Evolutionary conservation across 2,329 filamentous ascomycete genomes (phyloP).

Genomic region (Xylaria digitata): DNA sequence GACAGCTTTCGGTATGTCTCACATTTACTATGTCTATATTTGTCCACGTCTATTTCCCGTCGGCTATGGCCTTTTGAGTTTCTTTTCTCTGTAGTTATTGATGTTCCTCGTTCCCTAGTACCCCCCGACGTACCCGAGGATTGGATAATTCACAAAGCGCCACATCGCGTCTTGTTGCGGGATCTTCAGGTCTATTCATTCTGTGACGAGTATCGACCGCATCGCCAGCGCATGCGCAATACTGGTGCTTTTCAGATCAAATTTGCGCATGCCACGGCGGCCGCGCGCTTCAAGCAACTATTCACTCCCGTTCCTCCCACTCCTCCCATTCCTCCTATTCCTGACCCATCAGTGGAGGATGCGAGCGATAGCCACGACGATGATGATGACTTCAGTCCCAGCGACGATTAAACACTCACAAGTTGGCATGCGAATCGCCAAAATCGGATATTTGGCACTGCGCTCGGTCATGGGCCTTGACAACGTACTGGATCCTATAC

Average conservation of each 20-base stretch:
- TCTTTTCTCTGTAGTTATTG: neutral
- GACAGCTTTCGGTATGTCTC: conserved; percentile 69
- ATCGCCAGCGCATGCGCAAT: conserved; percentile 62
- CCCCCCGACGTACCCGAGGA: conserved; percentile 59
- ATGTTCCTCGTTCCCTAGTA: conserved; percentile 53
- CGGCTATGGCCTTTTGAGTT: neutral
- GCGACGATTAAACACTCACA: conserved; percentile 16
- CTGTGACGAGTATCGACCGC: conserved; percentile 65
- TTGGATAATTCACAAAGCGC: conserved; percentile 64
- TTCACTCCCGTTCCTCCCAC: conserved; percentile 50
- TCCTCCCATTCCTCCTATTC: conserved; percentile 42
- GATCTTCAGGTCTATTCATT: conserved; percentile 70
- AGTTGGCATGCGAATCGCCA: neutral
- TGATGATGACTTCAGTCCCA: conserved; percentile 8
- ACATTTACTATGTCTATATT: neutral
- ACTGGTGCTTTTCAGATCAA: conserved; percentile 63
- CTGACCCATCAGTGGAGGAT: conserved; percentile 36
- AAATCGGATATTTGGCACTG: too few species aligned
- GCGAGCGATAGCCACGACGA: conserved; percentile 33
- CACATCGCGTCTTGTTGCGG: conserved; percentile 61
- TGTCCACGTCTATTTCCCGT: neutral
- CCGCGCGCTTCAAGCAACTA: conserved; percentile 56
- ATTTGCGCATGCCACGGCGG: conserved; percentile 55
- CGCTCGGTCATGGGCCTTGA: too few species aligned
- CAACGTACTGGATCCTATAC: neutral